Conservation (phyloP, 2,329 filamentous ascomycete species). For the Phaeoacremonium minimum region DNA sequence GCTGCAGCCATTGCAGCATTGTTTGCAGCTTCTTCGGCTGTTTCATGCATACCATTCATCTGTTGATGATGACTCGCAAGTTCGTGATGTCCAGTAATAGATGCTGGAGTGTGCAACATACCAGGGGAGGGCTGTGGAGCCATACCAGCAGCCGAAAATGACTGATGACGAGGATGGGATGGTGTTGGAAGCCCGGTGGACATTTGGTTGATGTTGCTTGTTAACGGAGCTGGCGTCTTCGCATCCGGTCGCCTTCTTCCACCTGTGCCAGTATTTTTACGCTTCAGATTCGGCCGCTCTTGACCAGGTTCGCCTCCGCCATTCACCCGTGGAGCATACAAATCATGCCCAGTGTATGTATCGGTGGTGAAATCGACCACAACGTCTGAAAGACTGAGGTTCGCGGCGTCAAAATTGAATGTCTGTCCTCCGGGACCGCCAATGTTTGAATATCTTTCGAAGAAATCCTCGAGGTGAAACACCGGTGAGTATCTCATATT, state of each 20-base stretch:
- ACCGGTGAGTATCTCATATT: conserved; percentile 71
- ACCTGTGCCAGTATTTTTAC: conserved; percentile 39
- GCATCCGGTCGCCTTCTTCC: conserved; percentile 33
- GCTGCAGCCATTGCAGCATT: conserved; percentile 27
- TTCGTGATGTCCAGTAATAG: conserved; percentile 28
- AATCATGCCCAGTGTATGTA: conserved; percentile 43
- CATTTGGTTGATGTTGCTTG: conserved; percentile 17
- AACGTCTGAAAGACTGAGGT: conserved; percentile 67
- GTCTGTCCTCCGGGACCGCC: conserved; percentile 54
- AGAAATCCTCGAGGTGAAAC: conserved; percentile 84
- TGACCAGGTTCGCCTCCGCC: conserved; percentile 15
- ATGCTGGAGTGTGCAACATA: conserved; percentile 33
- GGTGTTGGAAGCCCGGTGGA: conserved; percentile 15
- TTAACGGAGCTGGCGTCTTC: conserved; percentile 27
- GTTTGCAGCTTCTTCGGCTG: conserved; percentile 26
- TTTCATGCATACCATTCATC: conserved; percentile 25
- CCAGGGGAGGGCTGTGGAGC: conserved; percentile 32
- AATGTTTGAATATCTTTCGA: conserved; percentile 68
- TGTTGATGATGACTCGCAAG: conserved; percentile 20
- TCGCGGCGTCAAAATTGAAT: conserved; percentile 66
- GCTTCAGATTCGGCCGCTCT: conserved; percentile 39
- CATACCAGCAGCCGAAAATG: conserved; percentile 27
- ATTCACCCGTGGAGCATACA: conserved; percentile 36
- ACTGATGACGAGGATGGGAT: conserved; percentile 29
- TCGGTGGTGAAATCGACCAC: conserved; percentile 57